phyloP scores from a whole-genome alignment of 225 moss, liverwort and hornwort species.

The Takakia lepidozioides region DNA sequence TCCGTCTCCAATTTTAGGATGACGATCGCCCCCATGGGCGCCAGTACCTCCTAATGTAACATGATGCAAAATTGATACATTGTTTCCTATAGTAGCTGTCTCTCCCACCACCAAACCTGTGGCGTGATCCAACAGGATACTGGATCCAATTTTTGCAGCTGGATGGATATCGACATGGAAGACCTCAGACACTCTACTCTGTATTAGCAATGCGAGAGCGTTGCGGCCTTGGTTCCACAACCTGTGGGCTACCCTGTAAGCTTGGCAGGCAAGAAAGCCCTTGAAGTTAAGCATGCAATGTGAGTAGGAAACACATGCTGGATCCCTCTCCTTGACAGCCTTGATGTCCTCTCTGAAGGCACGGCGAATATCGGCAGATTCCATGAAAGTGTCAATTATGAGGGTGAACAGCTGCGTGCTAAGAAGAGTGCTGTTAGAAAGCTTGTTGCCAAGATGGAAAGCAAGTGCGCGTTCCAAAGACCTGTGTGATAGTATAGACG shows the following conservation, averaged over 20 bases:
- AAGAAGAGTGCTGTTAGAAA: slow-evolving; percentile 44
- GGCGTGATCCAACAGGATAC: slow-evolving; percentile 55
- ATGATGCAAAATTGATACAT: slow-evolving; percentile 62
- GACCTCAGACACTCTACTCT: slow-evolving; percentile 55
- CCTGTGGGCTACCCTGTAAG: slow-evolving; percentile 48
- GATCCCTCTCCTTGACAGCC: slow-evolving; percentile 55
- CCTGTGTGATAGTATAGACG: slow-evolving; percentile 53
- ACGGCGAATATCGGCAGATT: slow-evolving; percentile 37
- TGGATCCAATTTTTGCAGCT: slow-evolving; percentile 49
- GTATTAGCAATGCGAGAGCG: slow-evolving; percentile 43
- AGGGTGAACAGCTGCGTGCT: slow-evolving; percentile 60
- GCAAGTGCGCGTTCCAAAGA: slow-evolving; percentile 54
- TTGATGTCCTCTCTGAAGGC: slow-evolving; percentile 44
- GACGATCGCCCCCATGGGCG: slow-evolving; percentile 39
- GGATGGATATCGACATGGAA: slow-evolving; percentile 64
- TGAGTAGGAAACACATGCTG: slow-evolving; percentile 40
- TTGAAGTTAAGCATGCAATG: slow-evolving; percentile 60
- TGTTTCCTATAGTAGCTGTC: slow-evolving; percentile 47
- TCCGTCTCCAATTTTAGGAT: slow-evolving; percentile 49
- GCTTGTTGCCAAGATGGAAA: slow-evolving; percentile 69
- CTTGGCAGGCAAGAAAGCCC: slow-evolving; percentile 50
- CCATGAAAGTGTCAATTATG: slow-evolving; percentile 54
- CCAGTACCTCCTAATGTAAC: slow-evolving; percentile 56
- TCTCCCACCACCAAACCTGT: slow-evolving; percentile 62
- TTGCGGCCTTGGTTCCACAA: slow-evolving; percentile 52